Conservation (phyloP, 257 asterid genomes). For the Ilex aquifolium region DNA sequence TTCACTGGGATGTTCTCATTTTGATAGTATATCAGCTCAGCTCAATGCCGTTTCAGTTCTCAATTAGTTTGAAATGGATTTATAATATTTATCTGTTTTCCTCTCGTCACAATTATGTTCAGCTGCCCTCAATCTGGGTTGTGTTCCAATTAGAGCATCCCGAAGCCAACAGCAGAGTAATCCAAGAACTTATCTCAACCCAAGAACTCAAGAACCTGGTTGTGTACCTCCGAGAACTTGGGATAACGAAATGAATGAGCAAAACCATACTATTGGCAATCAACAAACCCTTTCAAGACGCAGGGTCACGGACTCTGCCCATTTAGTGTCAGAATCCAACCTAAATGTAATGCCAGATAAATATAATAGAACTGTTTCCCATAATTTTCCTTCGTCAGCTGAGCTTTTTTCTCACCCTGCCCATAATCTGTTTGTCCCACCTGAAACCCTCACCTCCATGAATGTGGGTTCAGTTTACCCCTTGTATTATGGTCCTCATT, state of each 20-base stretch:
- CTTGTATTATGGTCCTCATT: constrained; percentile 44
- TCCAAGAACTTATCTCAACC: constrained; percentile 60
- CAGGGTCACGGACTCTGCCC: constrained; percentile 23
- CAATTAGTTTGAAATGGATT: neutral
- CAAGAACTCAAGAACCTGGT: constrained; percentile 39
- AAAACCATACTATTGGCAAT: constrained; percentile 18
- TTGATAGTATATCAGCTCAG: neutral
- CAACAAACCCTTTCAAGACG: constrained; percentile 24
- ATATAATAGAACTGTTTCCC: constrained; percentile 15
- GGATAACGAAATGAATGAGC: constrained; percentile 27
- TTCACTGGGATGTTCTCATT: no score
- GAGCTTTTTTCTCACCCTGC: constrained; percentile 19
- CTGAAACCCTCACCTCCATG: constrained; percentile 17
- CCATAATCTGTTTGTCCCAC: constrained; percentile 16
- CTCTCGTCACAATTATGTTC: constrained; percentile 7
- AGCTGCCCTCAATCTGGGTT: constrained; percentile 91
- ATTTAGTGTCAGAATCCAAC: constrained; percentile 36
- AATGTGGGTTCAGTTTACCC: constrained; percentile 61
- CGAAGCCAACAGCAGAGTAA: constrained; percentile 74
- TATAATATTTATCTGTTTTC: constrained; percentile 10
- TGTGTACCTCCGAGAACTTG: constrained; percentile 32
- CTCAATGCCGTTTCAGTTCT: neutral
- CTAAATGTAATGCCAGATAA: constrained; percentile 28
- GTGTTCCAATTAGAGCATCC: constrained; percentile 66
- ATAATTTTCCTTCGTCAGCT: constrained; percentile 15